phyloP scores from a whole-genome alignment of 2,329 filamentous ascomycete genomes.

The Ceratocystis cacaofunesta region DNA sequence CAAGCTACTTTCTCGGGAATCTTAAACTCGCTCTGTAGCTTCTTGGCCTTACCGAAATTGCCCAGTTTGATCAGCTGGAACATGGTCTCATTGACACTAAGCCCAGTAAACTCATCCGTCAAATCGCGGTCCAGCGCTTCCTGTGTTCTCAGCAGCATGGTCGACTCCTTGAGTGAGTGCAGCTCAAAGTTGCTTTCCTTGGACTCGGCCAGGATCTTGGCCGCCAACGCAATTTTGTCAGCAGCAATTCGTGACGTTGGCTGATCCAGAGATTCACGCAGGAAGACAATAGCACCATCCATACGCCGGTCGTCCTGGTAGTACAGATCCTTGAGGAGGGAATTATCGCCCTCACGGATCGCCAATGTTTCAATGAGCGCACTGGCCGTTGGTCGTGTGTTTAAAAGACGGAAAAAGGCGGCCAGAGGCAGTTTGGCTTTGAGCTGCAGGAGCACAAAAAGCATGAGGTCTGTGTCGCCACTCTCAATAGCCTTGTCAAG shows the following conservation, averaged over 20 bases:
- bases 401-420: conserved; percentile 84
- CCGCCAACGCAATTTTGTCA: conserved; percentile 80
- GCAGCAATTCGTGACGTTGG: conserved; percentile 51
- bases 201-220: conserved; percentile 67
- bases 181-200: conserved; percentile 66
- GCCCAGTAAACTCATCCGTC: conserved; percentile 58
- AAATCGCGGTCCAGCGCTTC: conserved; percentile 77
- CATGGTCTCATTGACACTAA: conserved; percentile 82
- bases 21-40: conserved; percentile 83
- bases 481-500: conserved; percentile 94
- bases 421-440: conserved; percentile 83
- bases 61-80: conserved; percentile 74
- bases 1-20: conserved; percentile 79
- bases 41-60: conserved; percentile 71
- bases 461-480: conserved; percentile 85
- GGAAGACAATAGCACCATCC: conserved; percentile 75
- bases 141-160: conserved; percentile 68
- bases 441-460: conserved; percentile 72
- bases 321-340: conserved; percentile 82
- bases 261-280: conserved; percentile 68
- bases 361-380: conserved; percentile 81
- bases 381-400: conserved; percentile 67
- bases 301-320: conserved; percentile 89
- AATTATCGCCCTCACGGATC: conserved; percentile 52
- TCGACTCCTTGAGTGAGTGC: conserved; percentile 62